Evolutionary conservation across 2,329 filamentous ascomycete genomes (phyloP).

Genomic region (Ciborinia camelliae): DNA sequence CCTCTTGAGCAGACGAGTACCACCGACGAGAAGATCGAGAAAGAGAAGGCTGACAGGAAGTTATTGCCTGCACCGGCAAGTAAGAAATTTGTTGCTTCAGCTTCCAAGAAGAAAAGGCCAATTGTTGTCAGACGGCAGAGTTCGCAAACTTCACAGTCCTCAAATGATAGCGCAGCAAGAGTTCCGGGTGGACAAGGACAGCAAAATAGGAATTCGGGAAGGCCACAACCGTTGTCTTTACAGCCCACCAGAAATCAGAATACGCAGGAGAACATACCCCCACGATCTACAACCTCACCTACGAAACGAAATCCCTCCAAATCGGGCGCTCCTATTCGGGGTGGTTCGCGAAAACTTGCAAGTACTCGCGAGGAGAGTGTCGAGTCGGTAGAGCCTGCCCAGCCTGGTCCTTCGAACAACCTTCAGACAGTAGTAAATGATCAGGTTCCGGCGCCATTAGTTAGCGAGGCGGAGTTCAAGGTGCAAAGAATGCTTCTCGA

Average conservation of each 20-base stretch:
- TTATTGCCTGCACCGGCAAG: slow-evolving; percentile 8
- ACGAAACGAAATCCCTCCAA: slow-evolving; percentile 10
- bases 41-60: slow-evolving; percentile 23
- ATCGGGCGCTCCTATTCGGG: background rate
- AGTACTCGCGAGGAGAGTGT: slow-evolving; percentile 14
- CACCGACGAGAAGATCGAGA: slow-evolving; percentile 25
- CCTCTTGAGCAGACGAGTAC: slow-evolving; percentile 19
- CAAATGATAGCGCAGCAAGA: slow-evolving; percentile 26
- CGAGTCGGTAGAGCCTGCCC: background rate
- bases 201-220: slow-evolving; percentile 3
- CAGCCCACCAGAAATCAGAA: slow-evolving; percentile 6
- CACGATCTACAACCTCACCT: slow-evolving; percentile 13
- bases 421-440: background rate
- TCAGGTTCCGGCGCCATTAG: background rate
- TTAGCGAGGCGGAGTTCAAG: slow-evolving; percentile 11
- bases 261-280: background rate
- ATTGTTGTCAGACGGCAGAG: slow-evolving; percentile 46
- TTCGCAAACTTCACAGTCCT: slow-evolving; percentile 48
- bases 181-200: slow-evolving; percentile 3
- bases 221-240: slow-evolving; percentile 1
- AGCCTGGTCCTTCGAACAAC: background rate
- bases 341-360: slow-evolving; percentile 15
- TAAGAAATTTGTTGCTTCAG: slow-evolving; percentile 46
- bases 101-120: slow-evolving; percentile 45
- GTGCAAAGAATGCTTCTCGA: slow-evolving; percentile 17